Conservation (phyloP, 2,329 filamentous ascomycete genomes). For the Fusarium tricinctum region DNA sequence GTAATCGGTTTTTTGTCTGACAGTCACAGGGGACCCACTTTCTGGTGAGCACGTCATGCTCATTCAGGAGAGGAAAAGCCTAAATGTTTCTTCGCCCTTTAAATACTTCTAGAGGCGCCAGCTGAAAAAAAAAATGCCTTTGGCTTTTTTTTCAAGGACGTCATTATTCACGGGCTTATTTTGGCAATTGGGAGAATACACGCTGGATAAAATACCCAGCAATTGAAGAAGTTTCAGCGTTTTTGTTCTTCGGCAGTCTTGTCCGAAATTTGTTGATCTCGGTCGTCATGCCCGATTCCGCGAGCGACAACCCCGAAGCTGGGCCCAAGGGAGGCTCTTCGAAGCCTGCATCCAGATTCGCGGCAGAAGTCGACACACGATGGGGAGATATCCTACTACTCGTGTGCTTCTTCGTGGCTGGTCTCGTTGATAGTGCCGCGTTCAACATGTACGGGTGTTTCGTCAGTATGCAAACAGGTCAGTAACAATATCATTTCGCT, state of each 20-base stretch:
- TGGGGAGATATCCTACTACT: constrained; percentile 47
- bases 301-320: constrained; percentile 36
- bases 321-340: constrained; percentile 20
- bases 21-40: constrained; percentile 14
- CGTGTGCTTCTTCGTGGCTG: constrained; percentile 47
- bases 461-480: constrained; percentile 51
- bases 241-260: background rate
- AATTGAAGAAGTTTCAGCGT: background rate
- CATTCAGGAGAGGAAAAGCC: constrained; percentile 24
- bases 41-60: constrained; percentile 35
- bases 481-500: background rate
- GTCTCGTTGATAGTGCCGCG: constrained; percentile 48
- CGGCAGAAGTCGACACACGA: constrained; percentile 39
- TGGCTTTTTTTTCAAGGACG: background rate
- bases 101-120: constrained; percentile 6
- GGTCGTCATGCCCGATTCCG: constrained; percentile 32
- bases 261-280: constrained; percentile 8
- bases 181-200: background rate
- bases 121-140: background rate
- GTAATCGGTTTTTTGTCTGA: constrained; percentile 1
- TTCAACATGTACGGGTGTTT: constrained; percentile 51
- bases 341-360: constrained; percentile 21
- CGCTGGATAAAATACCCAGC: background rate
- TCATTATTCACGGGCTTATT: background rate
- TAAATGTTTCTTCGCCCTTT: constrained; percentile 10